Evolutionary conservation across 2,329 filamentous ascomycete species (phyloP), one percentile per base, ranked within the genome.

Genomic region (Fusarium sp.): DNA sequence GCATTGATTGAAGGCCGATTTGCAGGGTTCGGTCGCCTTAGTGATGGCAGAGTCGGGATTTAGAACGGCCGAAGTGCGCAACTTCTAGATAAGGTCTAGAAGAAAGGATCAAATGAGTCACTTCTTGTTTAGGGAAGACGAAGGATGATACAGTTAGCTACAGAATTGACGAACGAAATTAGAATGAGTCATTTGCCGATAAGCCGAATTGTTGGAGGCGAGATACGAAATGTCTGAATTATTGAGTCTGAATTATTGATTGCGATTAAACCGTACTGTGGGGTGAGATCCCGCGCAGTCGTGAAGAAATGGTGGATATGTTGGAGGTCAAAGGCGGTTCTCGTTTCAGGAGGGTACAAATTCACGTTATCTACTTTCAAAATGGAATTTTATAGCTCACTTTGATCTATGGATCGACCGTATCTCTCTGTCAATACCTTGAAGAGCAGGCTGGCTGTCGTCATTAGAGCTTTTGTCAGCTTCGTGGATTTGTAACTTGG

Each of bases 381-480:
- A 16, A 4, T 6, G 10, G 6, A 4, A 9, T 9, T 6, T 3
- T 16, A 7, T 10, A 28, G 10, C 4, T 37, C 8, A 18, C 13
- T 18, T 9, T 9, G 6, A 50, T 38, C 8, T 8, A 18, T 11
- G 11, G n/a, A 12, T 28, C 23, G 23, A 23, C 23, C 23, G 23
- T 6, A 16, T 41, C 8, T 41, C 38, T 16, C 10, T 4, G 15
- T 28, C 10, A 2, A 34, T 23, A 20, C 8, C 7, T 33, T 3
- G 1, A 42, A 23, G 13, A 18, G 9, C 6, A 8, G n/a, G 4
- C 26, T 8, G 15, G 15, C 10, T 51, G 59, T 45, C 40, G 45
- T 52, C 26, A 59, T 26, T 42, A 44, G 52, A 51, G 52, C 26
- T 52, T 52, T 65, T 47, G 62, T 65, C 62, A 65, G 62, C 60